Percentiles rank a stretch among this genome's conserved stretches.
Conservation (phyloP, 768 basidiomycete genomes). For the Pleurotus tuoliensis region DNA sequence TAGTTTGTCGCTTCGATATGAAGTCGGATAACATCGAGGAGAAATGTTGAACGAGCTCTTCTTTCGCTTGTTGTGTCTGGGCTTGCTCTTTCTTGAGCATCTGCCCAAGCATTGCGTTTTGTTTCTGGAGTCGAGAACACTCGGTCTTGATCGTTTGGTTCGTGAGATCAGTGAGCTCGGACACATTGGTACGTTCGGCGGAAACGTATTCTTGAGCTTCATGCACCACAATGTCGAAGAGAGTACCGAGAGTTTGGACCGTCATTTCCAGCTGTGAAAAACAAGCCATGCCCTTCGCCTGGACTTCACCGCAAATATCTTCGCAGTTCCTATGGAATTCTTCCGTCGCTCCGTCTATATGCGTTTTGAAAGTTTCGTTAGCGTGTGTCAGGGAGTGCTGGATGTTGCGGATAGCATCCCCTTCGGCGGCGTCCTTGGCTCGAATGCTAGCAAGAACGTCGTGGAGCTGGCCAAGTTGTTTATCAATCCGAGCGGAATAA, state of each 20-base stretch:
- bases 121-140: constrained; percentile 58
- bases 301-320: constrained; percentile 42
- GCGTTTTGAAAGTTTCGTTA: constrained; percentile 46
- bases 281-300: constrained; percentile 37
- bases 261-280: constrained; percentile 50
- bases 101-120: constrained; percentile 61
- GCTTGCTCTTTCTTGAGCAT: constrained; percentile 64
- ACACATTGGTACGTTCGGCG: constrained; percentile 46
- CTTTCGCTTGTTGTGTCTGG: constrained; percentile 64
- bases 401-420: constrained; percentile 45
- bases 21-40: constrained; percentile 71
- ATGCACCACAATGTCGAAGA: constrained; percentile 57
- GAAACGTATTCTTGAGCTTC: constrained; percentile 57
- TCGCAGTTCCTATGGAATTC: constrained; percentile 46
- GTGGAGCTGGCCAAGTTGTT: constrained; percentile 53
- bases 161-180: constrained; percentile 44
- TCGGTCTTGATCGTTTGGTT: constrained; percentile 47
- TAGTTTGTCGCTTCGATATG: constrained; percentile 61
- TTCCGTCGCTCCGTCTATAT: constrained; percentile 54
- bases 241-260: constrained; percentile 50
- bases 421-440: constrained; percentile 50
- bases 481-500: constrained; percentile 51
- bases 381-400: constrained; percentile 48
- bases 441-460: constrained; percentile 51
- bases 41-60: constrained; percentile 72